Evolutionary conservation across 805 yeast species (phyloP), one percentile per base, ranked within the genome.

Genomic region (Hanseniaspora jakobsenii): DNA sequence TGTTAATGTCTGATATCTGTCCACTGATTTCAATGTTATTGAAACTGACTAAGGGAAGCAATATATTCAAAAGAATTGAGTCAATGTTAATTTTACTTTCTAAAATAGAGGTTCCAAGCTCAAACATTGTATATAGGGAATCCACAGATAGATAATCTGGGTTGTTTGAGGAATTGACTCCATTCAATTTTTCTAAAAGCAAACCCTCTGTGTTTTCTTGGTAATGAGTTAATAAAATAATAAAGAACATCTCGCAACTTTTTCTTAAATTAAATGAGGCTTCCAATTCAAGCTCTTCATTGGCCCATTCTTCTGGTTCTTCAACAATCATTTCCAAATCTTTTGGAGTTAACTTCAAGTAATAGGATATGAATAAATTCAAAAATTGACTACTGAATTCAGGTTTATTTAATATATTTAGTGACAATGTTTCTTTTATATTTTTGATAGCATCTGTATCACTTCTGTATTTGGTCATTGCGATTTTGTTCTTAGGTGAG

Each of bases 301-400:
- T 77, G 17, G 82, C 77, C 84, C 94, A 91, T 58, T 85, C 95
- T 58, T 86, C 97, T 0, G 97, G 95, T 48, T 86, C 94, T 14
- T 71, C 59, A 10, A 67, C 58, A 97, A 97, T 91, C 30, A 74
- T 65, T 52, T 82, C 93, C 38, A 89, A 59, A 56, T 87, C 96
- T 1, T 71, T 60, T 0, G 89, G 85, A 48, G 77, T 73, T 38
- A 87, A 60, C 46, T 79, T 72, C 50, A 91, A 66, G 59, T 84
- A 87, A 74, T 79, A 78, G 32, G 70, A 67, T 48, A 86, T 77
- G 28, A 87, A 64, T 34, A 81, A 61, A 48, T 80, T 81, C 10
- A 83, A 71, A 10, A 89, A 59, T 19, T 72, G 70, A 21, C 67
- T 67, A 17, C 83, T 63, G 12, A 78, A 64, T 1, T 68, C 66